Evolutionary conservation across 2,329 filamentous ascomycete genomes (phyloP), one percentile per base, ranked within the genome.

Genomic region (Exophiala bonariae): DNA sequence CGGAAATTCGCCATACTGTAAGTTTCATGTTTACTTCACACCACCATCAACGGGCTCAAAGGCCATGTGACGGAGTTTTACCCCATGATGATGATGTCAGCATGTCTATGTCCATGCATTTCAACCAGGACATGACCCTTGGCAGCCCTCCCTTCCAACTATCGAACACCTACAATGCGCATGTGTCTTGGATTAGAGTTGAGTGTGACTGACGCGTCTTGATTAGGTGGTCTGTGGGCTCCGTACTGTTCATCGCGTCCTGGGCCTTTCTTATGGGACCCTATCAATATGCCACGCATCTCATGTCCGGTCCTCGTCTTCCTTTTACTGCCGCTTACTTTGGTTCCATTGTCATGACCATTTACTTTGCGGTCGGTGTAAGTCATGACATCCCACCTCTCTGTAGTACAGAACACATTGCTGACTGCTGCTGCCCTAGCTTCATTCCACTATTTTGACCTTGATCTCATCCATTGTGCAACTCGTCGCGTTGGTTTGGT

Each of bases 1-100:
- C 83, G 87, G 71, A 99, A 97, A 77, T 96, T 99, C 76, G 91
- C 92, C 45, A 90, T 95, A 57, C 70, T 97, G 93, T 97, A 83
- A 87, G 92, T 92, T 54, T 57, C 18, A 35, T 26, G 33, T 44
- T 33, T 32, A 37, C 54, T 54, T 19, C 51, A 58, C 52, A 57
- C 57, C 57, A 54, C 42, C 42, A 53, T 42, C 33, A 32, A 42
- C 41, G 31, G 19, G 22, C 13, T 20, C 11, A 28, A 22, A 19
- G 49, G 49, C 50, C 57, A 59, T 58, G 55, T 58, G 57, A 58
- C 51, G 45, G 18, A 47, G 44, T 40, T 47, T 34, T 49, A 43
- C 55, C 52, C 48, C n/a, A n/a, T n/a, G n/a, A 43, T 59, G 57
- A 59, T 58, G 57, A 56, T 56, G 55, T 59, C 57, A 59, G 53